Evolutionary conservation across 1,139 yeast species (phyloP).

Genomic region (Taiozyma sp.): DNA sequence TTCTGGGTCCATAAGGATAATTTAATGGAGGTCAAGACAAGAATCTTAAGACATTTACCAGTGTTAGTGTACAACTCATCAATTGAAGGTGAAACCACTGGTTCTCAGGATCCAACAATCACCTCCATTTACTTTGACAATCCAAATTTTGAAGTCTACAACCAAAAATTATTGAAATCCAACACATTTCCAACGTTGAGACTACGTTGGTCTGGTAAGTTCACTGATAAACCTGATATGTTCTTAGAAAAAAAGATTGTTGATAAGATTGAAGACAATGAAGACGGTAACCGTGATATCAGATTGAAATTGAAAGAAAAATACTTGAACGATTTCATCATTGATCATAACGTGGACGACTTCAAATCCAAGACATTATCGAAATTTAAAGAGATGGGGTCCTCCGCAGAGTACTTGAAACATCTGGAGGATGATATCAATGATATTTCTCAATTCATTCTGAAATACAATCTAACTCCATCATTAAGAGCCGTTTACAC

Average conservation of each 20-base stretch:
- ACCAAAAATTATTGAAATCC: conserved; percentile 67
- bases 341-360: conserved; percentile 37
- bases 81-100: conserved; percentile 32
- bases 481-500: conserved; percentile 81
- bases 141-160: conserved; percentile 75
- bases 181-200: conserved; percentile 75
- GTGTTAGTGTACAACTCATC: conserved; percentile 63
- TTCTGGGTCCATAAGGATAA: conserved; percentile 97
- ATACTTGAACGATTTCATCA: conserved; percentile 58
- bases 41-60: conserved; percentile 88
- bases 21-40: conserved; percentile 93
- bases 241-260: conserved; percentile 71
- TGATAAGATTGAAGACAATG: conserved; percentile 48
- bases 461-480: conserved; percentile 69
- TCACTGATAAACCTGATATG: conserved; percentile 70
- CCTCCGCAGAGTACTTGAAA: conserved; percentile 43
- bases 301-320: conserved; percentile 74
- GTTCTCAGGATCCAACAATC: conserved; percentile 71
- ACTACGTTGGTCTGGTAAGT: conserved; percentile 86
- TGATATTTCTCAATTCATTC: conserved; percentile 58
- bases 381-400: conserved; percentile 53
- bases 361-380: conserved; percentile 42
- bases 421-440: conserved; percentile 49
- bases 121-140: conserved; percentile 89
- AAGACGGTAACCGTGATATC: conserved; percentile 36